Evolutionary conservation across 805 yeast genomes (phyloP).

Genomic region (Diddensiella santjacobensis): DNA sequence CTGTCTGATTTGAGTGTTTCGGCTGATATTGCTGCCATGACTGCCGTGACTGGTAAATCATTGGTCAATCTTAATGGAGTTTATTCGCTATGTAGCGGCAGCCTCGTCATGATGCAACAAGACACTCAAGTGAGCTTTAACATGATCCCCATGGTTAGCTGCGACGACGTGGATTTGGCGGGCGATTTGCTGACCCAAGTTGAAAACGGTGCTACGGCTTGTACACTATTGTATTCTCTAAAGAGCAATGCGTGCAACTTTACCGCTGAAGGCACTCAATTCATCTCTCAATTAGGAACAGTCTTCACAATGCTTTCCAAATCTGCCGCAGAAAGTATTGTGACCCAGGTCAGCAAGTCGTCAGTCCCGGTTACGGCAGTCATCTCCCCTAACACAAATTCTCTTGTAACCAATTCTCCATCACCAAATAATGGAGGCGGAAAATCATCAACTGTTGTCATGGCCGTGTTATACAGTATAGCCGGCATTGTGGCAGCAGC

Average conservation of each 20-base stretch:
- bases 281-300: constrained; percentile 24
- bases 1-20: constrained; percentile 11
- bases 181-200: constrained; percentile 17
- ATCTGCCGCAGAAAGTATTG: constrained; percentile 16
- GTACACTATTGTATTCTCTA: constrained; percentile 25
- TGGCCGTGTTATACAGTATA: constrained; percentile 30
- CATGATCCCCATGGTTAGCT: constrained; percentile 22
- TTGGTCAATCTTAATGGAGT: constrained; percentile 10
- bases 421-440: not conserved
- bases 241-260: constrained; percentile 22
- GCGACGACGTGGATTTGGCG: constrained; percentile 23
- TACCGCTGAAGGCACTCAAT: constrained; percentile 10
- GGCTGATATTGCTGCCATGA: constrained; percentile 22
- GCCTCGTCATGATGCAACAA: constrained; percentile 11
- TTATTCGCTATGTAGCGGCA: constrained; percentile 20
- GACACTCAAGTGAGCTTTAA: constrained; percentile 11
- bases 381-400: constrained; percentile 2
- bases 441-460: constrained; percentile 25
- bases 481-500: constrained; percentile 31
- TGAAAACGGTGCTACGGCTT: constrained; percentile 19
- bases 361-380: constrained; percentile 7
- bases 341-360: constrained; percentile 12
- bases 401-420: not conserved
- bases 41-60: constrained; percentile 15
- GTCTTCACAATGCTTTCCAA: constrained; percentile 23